Evolutionary conservation across 1,139 yeast genomes (phyloP).

Genomic region (Lodderomyces pseudojiufengensis): DNA sequence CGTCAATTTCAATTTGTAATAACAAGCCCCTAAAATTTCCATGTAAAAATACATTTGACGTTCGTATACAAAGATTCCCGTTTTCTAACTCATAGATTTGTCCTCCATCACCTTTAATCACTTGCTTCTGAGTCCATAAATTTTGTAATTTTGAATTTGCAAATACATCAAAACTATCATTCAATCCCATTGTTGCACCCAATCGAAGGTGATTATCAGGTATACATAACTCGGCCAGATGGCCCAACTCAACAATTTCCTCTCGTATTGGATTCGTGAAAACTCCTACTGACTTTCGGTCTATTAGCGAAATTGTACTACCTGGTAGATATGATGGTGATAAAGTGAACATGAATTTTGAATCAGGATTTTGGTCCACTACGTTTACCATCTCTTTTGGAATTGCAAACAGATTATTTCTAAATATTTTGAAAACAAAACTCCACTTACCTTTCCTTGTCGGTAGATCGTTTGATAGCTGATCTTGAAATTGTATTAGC

Average conservation of each 20-base stretch:
- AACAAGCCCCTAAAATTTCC: conserved; percentile 72
- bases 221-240: conserved; percentile 22
- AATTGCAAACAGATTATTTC: conserved; percentile 55
- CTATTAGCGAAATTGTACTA: conserved; percentile 50
- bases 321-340: conserved; percentile 52
- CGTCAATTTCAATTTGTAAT: conserved; percentile 48
- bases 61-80: conserved; percentile 46
- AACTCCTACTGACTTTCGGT: conserved; percentile 45
- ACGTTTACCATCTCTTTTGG: conserved; percentile 35
- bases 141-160: conserved; percentile 60
- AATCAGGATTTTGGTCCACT: conserved; percentile 32
- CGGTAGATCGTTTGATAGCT: conserved; percentile 61
- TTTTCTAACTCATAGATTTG: conserved; percentile 54
- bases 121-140: conserved; percentile 68
- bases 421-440: conserved; percentile 59
- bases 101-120: conserved; percentile 77
- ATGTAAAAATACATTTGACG: conserved; percentile 70
- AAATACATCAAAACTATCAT: conserved; percentile 48
- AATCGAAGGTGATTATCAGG: conserved; percentile 37
- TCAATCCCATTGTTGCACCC: conserved; percentile 48
- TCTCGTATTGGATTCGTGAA: conserved; percentile 39
- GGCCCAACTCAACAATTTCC: conserved; percentile 25
- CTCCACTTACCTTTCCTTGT: conserved; percentile 58
- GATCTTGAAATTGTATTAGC: conserved; percentile 64
- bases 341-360: conserved; percentile 54